Conservation (phyloP, 2,329 filamentous ascomycete genomes). For the Fusarium concolor region DNA sequence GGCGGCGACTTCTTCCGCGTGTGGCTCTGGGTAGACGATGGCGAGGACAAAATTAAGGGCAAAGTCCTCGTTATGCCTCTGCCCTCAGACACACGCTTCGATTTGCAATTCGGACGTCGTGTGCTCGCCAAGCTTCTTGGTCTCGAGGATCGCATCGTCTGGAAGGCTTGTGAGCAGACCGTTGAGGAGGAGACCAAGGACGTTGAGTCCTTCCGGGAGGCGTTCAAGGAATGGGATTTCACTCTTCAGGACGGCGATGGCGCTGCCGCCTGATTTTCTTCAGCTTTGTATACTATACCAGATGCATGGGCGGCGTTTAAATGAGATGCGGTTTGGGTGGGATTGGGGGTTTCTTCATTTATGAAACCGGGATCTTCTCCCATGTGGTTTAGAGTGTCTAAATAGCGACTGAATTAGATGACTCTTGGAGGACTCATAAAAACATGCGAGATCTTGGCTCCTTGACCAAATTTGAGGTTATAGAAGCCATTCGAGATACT, state of each 20-base stretch:
- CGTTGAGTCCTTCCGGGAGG: constrained; percentile 80
- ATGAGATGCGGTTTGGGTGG: constrained; percentile 10
- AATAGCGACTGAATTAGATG: background rate
- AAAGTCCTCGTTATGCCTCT: constrained; percentile 79
- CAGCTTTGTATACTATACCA: constrained; percentile 4
- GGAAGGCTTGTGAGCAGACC: constrained; percentile 85
- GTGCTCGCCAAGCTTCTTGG: constrained; percentile 90
- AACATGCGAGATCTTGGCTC: background rate
- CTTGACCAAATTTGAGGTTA: background rate
- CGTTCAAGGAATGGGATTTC: constrained; percentile 91
- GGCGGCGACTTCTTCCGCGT: constrained; percentile 81
- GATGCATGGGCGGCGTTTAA: constrained; percentile 39
- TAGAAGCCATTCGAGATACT: background rate
- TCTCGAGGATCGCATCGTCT: constrained; percentile 81
- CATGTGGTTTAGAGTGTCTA: background rate
- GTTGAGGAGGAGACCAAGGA: constrained; percentile 83
- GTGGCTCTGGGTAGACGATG: constrained; percentile 78
- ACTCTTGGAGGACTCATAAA: background rate
- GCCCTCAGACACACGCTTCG: constrained; percentile 79
- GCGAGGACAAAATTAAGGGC: constrained; percentile 67
- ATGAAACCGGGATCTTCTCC: background rate
- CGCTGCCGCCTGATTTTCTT: constrained; percentile 15
- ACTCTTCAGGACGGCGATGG: constrained; percentile 56
- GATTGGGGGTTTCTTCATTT: constrained; percentile 3
- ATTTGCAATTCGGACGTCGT: constrained; percentile 88